Evolutionary conservation across 106 monocot species (phyloP).

Genomic region (Dendrobium nobile): DNA sequence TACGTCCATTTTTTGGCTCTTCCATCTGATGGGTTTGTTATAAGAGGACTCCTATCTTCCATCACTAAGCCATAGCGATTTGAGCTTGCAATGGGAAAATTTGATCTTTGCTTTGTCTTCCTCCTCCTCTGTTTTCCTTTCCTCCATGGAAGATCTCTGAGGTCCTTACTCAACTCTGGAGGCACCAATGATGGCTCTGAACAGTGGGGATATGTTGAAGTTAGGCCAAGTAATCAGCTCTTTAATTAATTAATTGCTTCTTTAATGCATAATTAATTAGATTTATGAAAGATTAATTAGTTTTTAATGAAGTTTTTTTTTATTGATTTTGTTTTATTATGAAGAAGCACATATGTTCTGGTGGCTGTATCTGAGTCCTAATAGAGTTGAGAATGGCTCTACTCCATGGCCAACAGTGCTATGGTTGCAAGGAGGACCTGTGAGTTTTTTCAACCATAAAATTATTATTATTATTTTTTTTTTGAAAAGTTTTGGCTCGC

Average conservation of each 20-base stretch:
- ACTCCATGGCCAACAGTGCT: constrained; percentile 72
- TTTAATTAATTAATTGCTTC: too few relatives aligned
- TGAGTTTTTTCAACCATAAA: constrained; percentile 8
- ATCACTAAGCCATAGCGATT: too few relatives aligned
- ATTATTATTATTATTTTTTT: neutral
- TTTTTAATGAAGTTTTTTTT: constrained; percentile 1
- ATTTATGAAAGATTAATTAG: neutral
- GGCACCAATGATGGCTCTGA: constrained; percentile 58
- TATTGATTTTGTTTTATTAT: neutral
- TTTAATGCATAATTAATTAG: neutral
- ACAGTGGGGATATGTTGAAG: constrained; percentile 82
- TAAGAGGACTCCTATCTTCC: too few relatives aligned
- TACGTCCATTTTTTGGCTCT: too few relatives aligned
- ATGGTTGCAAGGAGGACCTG: constrained; percentile 86
- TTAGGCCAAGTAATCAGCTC: constrained; percentile 43
- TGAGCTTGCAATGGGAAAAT: neutral
- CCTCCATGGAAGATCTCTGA: neutral
- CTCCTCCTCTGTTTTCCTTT: constrained; percentile 14
- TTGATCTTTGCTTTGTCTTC: constrained; percentile 3
- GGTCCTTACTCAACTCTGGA: neutral
- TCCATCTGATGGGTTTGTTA: too few relatives aligned
- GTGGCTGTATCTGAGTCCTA: constrained; percentile 73
- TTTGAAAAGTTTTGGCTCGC: neutral
- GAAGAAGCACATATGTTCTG: constrained; percentile 86
- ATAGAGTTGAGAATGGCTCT: constrained; percentile 34